These are phyloP conservation scores for Chloranthus sessilifolius DNA, from an alignment of 164 flowering plant genomes.

Conservation along the genomic window DNA sequence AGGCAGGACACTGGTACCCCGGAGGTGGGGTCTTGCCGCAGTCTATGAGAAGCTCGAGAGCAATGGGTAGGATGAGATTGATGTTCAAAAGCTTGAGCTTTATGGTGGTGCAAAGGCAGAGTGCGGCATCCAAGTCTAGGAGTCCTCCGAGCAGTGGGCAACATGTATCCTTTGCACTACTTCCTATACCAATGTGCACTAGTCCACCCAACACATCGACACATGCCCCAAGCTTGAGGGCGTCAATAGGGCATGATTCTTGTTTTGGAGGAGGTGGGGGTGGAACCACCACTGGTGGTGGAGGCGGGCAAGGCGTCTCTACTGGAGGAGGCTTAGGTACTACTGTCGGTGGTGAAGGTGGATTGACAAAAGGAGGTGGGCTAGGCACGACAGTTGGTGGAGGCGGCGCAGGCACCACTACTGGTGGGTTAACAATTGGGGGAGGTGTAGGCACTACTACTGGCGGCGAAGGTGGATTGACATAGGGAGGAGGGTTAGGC, in stretches of 20 bases:
- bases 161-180: conserved; percentile 35
- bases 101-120: conserved; percentile 68
- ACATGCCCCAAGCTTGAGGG: conserved; percentile 60
- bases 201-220: conserved; percentile 63
- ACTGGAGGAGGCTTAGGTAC: conserved; percentile 9
- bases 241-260: conserved; percentile 58
- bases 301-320: conserved; percentile 10
- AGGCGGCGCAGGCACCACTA: conserved; percentile 1
- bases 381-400: conserved; percentile 3
- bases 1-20: conserved; percentile 49
- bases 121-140: conserved; percentile 52
- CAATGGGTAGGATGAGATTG: conserved; percentile 45
- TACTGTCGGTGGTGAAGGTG: neutral
- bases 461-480: no score
- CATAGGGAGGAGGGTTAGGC: conserved; percentile 25
- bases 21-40: conserved; percentile 64
- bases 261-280: conserved; percentile 25
- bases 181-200: conserved; percentile 48
- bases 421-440: neutral
- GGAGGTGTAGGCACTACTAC: conserved; percentile 5
- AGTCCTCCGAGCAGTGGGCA: conserved; percentile 64
- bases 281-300: conserved; percentile 19
- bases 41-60: conserved; percentile 48
- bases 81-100: conserved; percentile 52
- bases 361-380: conserved; percentile 3